Evolutionary conservation across 179 eudicot species (phyloP).

Genomic region (Gypsophila paniculata): DNA sequence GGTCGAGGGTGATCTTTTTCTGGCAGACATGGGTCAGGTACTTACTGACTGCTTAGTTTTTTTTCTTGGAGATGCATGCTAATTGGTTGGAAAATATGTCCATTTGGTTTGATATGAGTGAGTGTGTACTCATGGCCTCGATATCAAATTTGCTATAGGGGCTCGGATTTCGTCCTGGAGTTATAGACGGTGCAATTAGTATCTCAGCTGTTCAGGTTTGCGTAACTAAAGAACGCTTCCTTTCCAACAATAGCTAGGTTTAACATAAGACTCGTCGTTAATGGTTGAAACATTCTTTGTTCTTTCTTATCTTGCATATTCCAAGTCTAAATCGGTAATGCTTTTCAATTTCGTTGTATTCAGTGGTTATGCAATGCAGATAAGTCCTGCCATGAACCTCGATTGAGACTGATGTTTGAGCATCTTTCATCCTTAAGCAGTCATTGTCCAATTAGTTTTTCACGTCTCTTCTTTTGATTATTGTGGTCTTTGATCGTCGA

Average conservation of each 20-base stretch:
- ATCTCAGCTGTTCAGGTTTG: constrained; percentile 96
- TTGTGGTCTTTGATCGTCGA: too few species aligned
- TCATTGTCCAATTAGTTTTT: too few species aligned
- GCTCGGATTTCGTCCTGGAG: constrained; percentile 78
- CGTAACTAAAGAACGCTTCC: too few species aligned
- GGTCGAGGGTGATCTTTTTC: constrained; percentile 81
- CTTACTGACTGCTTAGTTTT: background rate
- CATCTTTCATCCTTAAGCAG: background rate
- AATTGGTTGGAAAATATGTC: too few species aligned
- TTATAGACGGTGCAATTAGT: constrained; percentile 92
- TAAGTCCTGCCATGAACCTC: constrained; percentile 92
- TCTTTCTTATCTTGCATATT: too few species aligned
- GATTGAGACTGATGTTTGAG: constrained; percentile 77
- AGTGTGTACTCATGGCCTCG: constrained; percentile 6
- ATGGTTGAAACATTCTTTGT: too few species aligned
- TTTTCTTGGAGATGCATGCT: too few species aligned
- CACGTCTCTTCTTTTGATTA: too few species aligned
- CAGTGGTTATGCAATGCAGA: constrained; percentile 99
- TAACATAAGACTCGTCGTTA: too few species aligned
- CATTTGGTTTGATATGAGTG: background rate
- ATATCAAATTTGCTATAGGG: constrained; percentile 46
- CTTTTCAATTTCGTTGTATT: constrained; percentile 22
- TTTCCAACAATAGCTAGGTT: too few species aligned
- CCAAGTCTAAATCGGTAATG: too few species aligned
- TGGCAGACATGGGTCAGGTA: constrained; percentile 98